phyloP scores from a whole-genome alignment of 176 grass and related monocot species.

The Canna indica region DNA sequence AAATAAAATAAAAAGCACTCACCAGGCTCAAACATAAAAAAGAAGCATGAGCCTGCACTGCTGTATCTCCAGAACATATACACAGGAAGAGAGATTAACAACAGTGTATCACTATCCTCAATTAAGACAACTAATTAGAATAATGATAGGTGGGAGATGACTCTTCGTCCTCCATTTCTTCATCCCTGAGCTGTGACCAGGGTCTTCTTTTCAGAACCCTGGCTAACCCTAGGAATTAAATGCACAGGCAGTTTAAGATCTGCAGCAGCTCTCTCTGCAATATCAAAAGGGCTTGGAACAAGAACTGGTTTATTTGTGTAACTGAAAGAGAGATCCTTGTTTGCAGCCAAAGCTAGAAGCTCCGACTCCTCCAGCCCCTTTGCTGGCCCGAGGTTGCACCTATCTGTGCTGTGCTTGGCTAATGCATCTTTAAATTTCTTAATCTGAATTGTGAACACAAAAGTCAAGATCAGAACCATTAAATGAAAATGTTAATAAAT shows the following conservation, averaged over 20 bases:
- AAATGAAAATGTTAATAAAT: too few relatives aligned
- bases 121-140: too few relatives aligned
- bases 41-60: neutral
- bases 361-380: slow-evolving; percentile 3
- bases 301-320: neutral
- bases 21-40: neutral
- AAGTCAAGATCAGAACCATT: too few relatives aligned
- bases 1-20: neutral
- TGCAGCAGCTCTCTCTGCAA: neutral
- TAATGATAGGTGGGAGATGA: too few relatives aligned
- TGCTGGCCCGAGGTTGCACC: slow-evolving; percentile 4
- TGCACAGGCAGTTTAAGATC: neutral
- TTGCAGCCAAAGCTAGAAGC: slow-evolving; percentile 9
- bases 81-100: too few relatives aligned
- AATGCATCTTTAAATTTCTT: slow-evolving; percentile 14
- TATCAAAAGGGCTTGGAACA: neutral
- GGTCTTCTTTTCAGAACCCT: neutral
- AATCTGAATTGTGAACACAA: neutral
- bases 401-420: neutral
- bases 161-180: too few relatives aligned
- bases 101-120: too few relatives aligned
- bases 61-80: neutral
- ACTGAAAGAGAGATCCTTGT: neutral
- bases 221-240: too few relatives aligned
- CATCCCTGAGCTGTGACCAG: too few relatives aligned